Evolutionary conservation across 2,329 filamentous ascomycete genomes (phyloP), one percentile per base, ranked within the genome.

Genomic region (Elsinoe arachidis): DNA sequence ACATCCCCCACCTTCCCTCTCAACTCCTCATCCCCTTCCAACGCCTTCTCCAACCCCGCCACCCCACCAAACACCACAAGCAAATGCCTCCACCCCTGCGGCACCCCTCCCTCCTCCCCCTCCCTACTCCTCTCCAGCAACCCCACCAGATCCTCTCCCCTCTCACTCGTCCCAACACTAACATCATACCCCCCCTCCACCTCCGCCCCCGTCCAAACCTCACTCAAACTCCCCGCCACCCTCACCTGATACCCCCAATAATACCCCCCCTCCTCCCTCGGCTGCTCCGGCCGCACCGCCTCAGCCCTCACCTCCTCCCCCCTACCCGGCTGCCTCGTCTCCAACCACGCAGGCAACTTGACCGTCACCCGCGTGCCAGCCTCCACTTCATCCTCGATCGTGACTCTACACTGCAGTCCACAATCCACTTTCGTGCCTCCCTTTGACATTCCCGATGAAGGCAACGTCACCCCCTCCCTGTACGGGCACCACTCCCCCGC

Each of bases 241-340:
- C 90, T 81, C 2, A 90, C 82, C 7, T 75, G 79, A 70, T 87
- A 95, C 46, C 90, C 90, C 89, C 90, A 95, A 73, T 91, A 95
- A 71, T 90, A 93, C 0, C 90, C 90, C 1, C 77, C 81, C 61
- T 90, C 83, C 55, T 86, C 85, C 58, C 89, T 80, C 1, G 90
- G 90, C 2, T 79, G 74, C 23, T 80, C 76, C 0, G 88, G 87
- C 35, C 84, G 77, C 2, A 92, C 84, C 14, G 85, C 80, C 56
- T 84, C 78, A 1, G 81, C 83, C 2, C 65, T 63, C 3, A 75
- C 58, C 9, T 57, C 55, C 41, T 55, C 39, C 19, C 17, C 19
- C 15, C 19, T 15, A 7, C 53, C 30, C 12, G 64, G 62, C 19
- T 62, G 67, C 66, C 56, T 78, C 69, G 1, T 72, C 67, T 12